phyloP scores from a whole-genome alignment of 106 monocot genomes.

The Dioscorea dumetorum region DNA sequence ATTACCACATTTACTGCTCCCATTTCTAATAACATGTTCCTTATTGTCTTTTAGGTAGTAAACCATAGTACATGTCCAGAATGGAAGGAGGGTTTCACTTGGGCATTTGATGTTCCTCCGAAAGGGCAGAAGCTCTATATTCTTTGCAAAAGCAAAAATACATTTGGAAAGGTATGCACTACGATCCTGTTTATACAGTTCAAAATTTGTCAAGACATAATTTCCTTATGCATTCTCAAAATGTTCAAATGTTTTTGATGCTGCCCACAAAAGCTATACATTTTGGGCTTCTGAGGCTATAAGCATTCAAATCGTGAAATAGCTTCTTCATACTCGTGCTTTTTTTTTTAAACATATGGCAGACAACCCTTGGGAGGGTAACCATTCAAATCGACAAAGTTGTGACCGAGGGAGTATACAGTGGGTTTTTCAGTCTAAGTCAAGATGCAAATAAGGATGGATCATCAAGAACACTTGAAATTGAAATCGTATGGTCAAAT shows the following conservation, averaged over 20 bases:
- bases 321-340: too few relatives aligned
- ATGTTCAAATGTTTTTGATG: background rate
- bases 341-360: conserved; percentile 1
- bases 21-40: conserved; percentile 1
- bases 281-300: background rate
- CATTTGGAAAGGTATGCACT: conserved; percentile 68
- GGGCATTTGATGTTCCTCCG: conserved; percentile 82
- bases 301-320: too few relatives aligned
- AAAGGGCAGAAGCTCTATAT: conserved; percentile 89
- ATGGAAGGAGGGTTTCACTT: conserved; percentile 85
- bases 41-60: conserved; percentile 39
- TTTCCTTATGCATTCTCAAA: background rate
- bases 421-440: conserved; percentile 68
- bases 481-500: conserved; percentile 83
- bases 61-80: conserved; percentile 54
- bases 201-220: background rate
- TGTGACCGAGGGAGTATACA: conserved; percentile 71
- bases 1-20: background rate
- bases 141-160: conserved; percentile 80
- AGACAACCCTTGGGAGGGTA: conserved; percentile 72
- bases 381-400: conserved; percentile 88
- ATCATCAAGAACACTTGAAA: conserved; percentile 60
- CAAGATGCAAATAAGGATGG: conserved; percentile 64
- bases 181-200: background rate
- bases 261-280: background rate